Evolutionary conservation across 2,329 filamentous ascomycete genomes (phyloP).

Genomic region (Penicillium sp.): DNA sequence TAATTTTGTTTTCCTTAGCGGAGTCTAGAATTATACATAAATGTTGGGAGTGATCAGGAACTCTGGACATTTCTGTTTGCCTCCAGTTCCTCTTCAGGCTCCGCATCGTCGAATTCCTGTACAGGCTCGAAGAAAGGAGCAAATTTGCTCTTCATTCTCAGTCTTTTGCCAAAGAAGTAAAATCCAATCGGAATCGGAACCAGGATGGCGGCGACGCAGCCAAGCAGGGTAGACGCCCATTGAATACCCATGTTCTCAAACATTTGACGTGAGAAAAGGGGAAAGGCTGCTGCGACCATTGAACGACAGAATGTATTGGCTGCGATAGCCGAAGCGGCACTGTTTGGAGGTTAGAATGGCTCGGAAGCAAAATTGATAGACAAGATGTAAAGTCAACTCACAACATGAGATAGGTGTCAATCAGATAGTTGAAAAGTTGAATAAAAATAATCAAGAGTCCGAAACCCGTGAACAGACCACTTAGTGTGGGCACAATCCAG

Average conservation of each 20-base stretch:
- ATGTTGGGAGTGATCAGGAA: background rate
- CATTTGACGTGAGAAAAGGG: conserved; percentile 61
- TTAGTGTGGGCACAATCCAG: conserved; percentile 47
- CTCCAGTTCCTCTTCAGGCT: conserved; percentile 14
- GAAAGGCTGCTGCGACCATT: conserved; percentile 56
- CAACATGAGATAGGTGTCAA: conserved; percentile 64
- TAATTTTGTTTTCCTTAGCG: background rate
- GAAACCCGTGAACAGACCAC: conserved; percentile 60
- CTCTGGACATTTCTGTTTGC: conserved; percentile 1
- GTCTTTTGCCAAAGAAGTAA: conserved; percentile 34
- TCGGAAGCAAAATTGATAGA: too few species aligned
- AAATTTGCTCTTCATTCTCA: conserved; percentile 30
- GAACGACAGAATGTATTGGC: conserved; percentile 60
- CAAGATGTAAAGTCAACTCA: conserved; percentile 25
- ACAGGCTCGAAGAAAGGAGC: conserved; percentile 52
- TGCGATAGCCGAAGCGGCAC: conserved; percentile 58
- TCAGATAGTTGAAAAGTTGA: conserved; percentile 61
- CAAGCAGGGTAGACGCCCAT: conserved; percentile 43
- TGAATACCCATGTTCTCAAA: conserved; percentile 46
- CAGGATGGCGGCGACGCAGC: conserved; percentile 38
- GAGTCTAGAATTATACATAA: too few species aligned
- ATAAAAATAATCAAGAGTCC: conserved; percentile 64
- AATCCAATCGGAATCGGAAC: conserved; percentile 46
- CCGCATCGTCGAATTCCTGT: conserved; percentile 46
- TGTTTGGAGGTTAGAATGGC: conserved; percentile 17